A percentile compares a stretch with the other conserved stretches of the same genome.
Evolutionary conservation across 2,329 filamentous ascomycete species (phyloP).

Genomic region (Rhynchosporium secalis): DNA sequence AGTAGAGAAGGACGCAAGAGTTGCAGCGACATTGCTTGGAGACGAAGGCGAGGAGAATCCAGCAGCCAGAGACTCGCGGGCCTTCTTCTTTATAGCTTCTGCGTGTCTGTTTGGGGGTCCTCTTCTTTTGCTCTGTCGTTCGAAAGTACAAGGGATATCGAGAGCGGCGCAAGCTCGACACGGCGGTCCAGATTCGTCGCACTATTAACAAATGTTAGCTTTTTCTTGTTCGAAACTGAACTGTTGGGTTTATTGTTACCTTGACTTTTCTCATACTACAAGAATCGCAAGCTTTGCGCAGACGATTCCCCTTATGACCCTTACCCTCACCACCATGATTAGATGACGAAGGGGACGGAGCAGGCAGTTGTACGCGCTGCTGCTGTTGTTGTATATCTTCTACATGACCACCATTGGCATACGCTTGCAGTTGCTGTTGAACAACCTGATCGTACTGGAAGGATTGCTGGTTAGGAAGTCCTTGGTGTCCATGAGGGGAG

Average conservation of each 20-base stretch:
- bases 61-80: constrained; percentile 39
- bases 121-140: constrained; percentile 61
- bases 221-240: neutral
- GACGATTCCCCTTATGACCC: constrained; percentile 39
- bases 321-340: constrained; percentile 26
- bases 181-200: constrained; percentile 65
- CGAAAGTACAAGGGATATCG: constrained; percentile 67
- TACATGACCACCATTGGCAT: constrained; percentile 23
- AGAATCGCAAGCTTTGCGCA: constrained; percentile 54
- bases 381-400: constrained; percentile 20
- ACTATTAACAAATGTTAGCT: constrained; percentile 44
- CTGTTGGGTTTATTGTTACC: constrained; percentile 38
- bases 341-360: constrained; percentile 20
- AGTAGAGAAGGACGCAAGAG: constrained; percentile 38
- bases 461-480: constrained; percentile 18
- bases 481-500: constrained; percentile 18
- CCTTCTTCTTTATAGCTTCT: constrained; percentile 63
- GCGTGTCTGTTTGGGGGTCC: constrained; percentile 67
- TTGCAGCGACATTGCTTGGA: constrained; percentile 38
- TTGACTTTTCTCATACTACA: constrained; percentile 55
- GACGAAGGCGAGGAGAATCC: constrained; percentile 36
- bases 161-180: constrained; percentile 64
- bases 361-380: constrained; percentile 6
- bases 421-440: constrained; percentile 24
- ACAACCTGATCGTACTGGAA: constrained; percentile 20